phyloP scores from a whole-genome alignment of 2,329 filamentous ascomycete species.

The Clarireedia monteithiana region DNA sequence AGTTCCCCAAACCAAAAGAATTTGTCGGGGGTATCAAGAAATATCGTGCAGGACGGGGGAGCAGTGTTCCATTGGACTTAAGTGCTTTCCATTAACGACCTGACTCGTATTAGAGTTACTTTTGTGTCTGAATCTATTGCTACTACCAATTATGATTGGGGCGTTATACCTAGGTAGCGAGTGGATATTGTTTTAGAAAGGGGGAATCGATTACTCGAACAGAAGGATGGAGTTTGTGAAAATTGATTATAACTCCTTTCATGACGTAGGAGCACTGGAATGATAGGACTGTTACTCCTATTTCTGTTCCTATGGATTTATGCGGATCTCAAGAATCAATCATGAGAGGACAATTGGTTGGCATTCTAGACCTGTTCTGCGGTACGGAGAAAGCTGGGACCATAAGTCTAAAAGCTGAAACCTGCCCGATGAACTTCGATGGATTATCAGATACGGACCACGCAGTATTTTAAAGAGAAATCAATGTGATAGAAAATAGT shows the following conservation, averaged over 20 bases:
- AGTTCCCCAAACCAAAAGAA: constrained; percentile 77
- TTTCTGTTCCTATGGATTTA: background rate
- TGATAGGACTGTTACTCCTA: background rate
- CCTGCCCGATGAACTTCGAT: background rate
- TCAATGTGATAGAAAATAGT: background rate
- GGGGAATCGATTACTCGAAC: constrained; percentile 1
- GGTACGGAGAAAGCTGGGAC: background rate
- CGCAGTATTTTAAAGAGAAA: background rate
- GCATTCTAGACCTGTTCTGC: background rate
- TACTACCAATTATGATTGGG: constrained; percentile 9
- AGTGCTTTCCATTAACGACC: constrained; percentile 35
- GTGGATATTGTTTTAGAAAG: background rate
- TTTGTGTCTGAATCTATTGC: constrained; percentile 2
- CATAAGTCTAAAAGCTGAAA: background rate
- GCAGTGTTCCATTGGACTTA: constrained; percentile 87
- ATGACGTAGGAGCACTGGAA: background rate
- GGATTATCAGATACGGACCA: background rate
- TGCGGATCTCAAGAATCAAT: background rate
- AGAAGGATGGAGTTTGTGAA: constrained; percentile 3
- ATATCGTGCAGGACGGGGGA: constrained; percentile 86
- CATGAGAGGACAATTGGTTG: background rate
- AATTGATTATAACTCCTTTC: background rate
- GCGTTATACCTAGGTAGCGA: constrained; percentile 7
- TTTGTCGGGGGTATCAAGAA: constrained; percentile 67
- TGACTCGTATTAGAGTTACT: background rate